Base-by-base conservation (phyloP, 2,329 filamentous ascomycete species). In the Penicillium sp. region DNA sequence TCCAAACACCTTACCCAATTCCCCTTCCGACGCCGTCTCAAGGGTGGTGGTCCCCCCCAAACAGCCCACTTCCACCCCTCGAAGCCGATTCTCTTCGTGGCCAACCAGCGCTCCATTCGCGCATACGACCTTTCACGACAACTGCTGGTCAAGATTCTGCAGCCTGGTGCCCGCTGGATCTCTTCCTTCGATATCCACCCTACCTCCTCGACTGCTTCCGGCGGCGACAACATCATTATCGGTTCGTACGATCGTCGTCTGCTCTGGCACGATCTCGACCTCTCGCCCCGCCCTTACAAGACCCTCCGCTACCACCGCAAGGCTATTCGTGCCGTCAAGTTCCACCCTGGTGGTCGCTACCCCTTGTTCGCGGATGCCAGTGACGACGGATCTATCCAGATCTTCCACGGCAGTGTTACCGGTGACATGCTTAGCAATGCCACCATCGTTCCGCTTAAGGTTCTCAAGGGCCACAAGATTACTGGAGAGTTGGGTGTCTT, bases 361-460 rank as follows among this genome's bases (percentile, higher is more conserved):
- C 93, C 95, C 19, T 82, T 99, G 35, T 98, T 99, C 70, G 95
- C 93, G 0, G 93, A 98, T 72, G 92, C 91, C 21, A 95, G 90
- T 73, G 96, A 99, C 72, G 95, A 99, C 74, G 95, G 95, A 27
- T 91, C 89, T 21, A 79, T 98, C 64, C 95, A 99, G 75, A 90
- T 99, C 53, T 98, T 98, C 85, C 93, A 98, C 73, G 93, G 92
- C 55, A 96, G 93, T 77, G 93, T 98, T 27, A 92, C 96, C 29
- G 91, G 88, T 59, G 95, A 99, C 73, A 81, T 96, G 73, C 91
- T 99, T 85, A 92, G 96, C 79, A 96, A 96, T 70, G 93, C 95
- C 7, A 96, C 89, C 14, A 96, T 99, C 69, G 95, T 98, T 51
- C 95, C 95, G 9, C 83, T 99, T 61, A 99, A 98, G 82, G 91